Conservation (phyloP, 2,329 filamentous ascomycete genomes). For the Talaromyces sp. region DNA sequence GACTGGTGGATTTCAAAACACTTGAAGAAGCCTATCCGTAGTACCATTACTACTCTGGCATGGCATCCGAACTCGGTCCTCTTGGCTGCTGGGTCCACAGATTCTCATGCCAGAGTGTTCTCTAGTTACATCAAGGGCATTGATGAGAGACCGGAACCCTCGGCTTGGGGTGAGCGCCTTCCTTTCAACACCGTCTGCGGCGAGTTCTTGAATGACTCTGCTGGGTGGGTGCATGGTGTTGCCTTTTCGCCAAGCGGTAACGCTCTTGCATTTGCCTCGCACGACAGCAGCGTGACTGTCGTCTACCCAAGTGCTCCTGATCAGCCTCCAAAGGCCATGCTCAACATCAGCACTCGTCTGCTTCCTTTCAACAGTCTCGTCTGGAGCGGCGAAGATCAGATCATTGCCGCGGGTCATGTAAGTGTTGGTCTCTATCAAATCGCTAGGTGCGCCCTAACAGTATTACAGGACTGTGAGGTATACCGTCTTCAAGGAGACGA, state of each 20-base stretch:
- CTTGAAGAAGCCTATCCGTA: conserved; percentile 96
- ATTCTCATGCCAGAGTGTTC: conserved; percentile 92
- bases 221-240: conserved; percentile 92
- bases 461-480: conserved; percentile 64
- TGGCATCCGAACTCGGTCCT: conserved; percentile 99
- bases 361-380: conserved; percentile 89
- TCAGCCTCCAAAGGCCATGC: conserved; percentile 81
- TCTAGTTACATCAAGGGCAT: conserved; percentile 95
- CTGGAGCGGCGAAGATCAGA: conserved; percentile 88
- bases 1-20: conserved; percentile 99
- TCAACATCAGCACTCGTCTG: conserved; percentile 84
- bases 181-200: conserved; percentile 99
- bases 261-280: conserved; percentile 87
- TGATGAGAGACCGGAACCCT: conserved; percentile 78
- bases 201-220: conserved; percentile 92
- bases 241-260: conserved; percentile 90
- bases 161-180: conserved; percentile 88
- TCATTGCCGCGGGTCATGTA: conserved; percentile 88
- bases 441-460: neutral
- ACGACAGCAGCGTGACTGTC: conserved; percentile 94
- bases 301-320: conserved; percentile 92
- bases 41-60: conserved; percentile 87
- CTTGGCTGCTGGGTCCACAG: conserved; percentile 90
- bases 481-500: conserved; percentile 81
- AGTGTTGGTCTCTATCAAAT: conserved; percentile 22